Evolutionary conservation across 495 filamentous ascomycete species (phyloP).

Genomic region (Penicillium diatomitis): DNA sequence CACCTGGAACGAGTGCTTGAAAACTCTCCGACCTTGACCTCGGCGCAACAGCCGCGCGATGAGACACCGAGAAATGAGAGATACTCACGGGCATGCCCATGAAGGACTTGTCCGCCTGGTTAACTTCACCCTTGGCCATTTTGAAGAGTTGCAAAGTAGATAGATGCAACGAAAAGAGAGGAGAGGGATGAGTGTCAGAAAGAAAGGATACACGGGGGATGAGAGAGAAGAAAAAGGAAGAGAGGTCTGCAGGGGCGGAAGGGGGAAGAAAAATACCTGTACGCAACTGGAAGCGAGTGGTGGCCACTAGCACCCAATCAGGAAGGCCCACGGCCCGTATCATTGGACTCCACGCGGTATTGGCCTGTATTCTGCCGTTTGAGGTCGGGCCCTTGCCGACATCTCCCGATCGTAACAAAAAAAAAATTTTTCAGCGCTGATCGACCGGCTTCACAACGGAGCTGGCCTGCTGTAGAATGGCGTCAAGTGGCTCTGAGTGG

Average conservation of each 20-base stretch:
- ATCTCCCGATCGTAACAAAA: slow-evolving; percentile 35
- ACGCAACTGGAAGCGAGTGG: slow-evolving; percentile 34
- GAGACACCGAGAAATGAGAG: not conserved
- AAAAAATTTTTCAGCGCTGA: slow-evolving; percentile 5
- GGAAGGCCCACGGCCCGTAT: slow-evolving; percentile 5
- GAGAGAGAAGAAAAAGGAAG: slow-evolving; percentile 25
- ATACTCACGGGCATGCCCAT: slow-evolving; percentile 72
- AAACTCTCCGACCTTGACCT: too few species aligned
- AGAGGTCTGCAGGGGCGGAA: slow-evolving; percentile 32
- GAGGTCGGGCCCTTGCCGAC: slow-evolving; percentile 21
- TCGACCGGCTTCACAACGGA: not conserved
- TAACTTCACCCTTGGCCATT: slow-evolving; percentile 43
- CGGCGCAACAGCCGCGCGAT: not conserved
- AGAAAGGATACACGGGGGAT: slow-evolving; percentile 30
- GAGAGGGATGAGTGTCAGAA: slow-evolving; percentile 34
- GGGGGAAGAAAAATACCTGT: slow-evolving; percentile 36
- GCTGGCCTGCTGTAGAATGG: too few species aligned
- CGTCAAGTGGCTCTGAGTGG: not conserved
- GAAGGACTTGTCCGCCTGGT: slow-evolving; percentile 62
- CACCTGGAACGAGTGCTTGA: not conserved
- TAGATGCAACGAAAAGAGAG: slow-evolving; percentile 32
- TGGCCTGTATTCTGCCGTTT: not conserved
- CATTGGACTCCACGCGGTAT: slow-evolving; percentile 11
- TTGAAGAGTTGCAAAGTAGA: slow-evolving; percentile 36
- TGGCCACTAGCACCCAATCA: slow-evolving; percentile 29